phyloP scores from a whole-genome alignment of 441 rosid genomes.

The Erodium chrysanthum region DNA sequence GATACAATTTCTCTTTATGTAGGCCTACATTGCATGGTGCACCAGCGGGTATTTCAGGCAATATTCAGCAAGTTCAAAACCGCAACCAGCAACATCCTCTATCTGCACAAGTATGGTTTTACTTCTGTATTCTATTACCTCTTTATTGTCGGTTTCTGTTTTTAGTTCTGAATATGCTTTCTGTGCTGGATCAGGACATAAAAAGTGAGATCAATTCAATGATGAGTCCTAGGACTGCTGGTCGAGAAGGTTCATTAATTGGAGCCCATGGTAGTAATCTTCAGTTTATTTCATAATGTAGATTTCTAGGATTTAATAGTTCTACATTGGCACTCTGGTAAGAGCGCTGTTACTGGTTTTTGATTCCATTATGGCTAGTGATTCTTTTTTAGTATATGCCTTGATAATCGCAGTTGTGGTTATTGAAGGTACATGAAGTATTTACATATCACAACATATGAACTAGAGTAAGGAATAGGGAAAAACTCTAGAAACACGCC shows the following conservation, averaged over 20 bases:
- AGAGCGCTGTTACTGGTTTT: neutral
- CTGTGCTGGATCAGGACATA: conserved; percentile 47
- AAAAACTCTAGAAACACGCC: too few species aligned
- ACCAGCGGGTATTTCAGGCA: conserved; percentile 52
- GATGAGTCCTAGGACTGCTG: conserved; percentile 64
- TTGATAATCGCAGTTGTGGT: neutral
- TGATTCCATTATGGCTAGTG: neutral
- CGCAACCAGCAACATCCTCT: conserved; percentile 63
- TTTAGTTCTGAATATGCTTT: conserved; percentile 18
- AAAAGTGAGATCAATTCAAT: conserved; percentile 77
- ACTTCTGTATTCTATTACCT: conserved; percentile 13
- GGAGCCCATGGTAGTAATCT: conserved; percentile 64
- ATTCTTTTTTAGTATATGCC: neutral
- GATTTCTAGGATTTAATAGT: neutral
- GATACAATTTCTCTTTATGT: conserved; percentile 12
- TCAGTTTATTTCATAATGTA: neutral
- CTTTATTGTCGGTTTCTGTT: neutral
- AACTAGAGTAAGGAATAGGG: too few species aligned
- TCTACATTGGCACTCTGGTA: neutral
- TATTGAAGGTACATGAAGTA: neutral
- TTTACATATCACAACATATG: too few species aligned
- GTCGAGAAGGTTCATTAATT: conserved; percentile 75
- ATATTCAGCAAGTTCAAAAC: conserved; percentile 54
- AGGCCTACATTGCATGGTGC: conserved; percentile 82
- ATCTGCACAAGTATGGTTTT: conserved; percentile 41